Conservation (phyloP, 2,329 filamentous ascomycete species). For the Ceratocystis ficicola region DNA sequence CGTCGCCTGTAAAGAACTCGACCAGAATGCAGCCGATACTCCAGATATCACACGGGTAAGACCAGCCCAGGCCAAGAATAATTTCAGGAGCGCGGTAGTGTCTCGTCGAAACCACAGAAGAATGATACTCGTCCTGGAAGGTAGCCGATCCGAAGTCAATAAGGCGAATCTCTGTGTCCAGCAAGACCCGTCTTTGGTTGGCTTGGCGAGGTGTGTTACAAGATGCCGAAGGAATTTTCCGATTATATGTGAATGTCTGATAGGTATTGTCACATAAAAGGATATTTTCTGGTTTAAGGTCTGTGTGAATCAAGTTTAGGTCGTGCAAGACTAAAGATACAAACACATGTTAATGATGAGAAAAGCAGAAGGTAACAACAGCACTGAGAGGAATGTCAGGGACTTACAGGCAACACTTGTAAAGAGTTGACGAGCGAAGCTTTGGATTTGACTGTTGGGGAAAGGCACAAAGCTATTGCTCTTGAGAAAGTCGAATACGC, state of each 20-base stretch:
- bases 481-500: constrained; percentile 97
- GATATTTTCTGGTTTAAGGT: constrained; percentile 60
- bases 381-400: neutral
- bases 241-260: constrained; percentile 59
- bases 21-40: constrained; percentile 62
- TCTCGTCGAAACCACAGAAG: constrained; percentile 56
- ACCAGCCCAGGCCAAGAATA: constrained; percentile 59
- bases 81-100: constrained; percentile 61
- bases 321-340: constrained; percentile 68
- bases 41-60: constrained; percentile 61
- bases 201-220: constrained; percentile 48
- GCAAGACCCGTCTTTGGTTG: constrained; percentile 49
- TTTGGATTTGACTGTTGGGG: constrained; percentile 96
- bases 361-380: too few species aligned
- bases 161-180: constrained; percentile 57
- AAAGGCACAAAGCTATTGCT: constrained; percentile 92
- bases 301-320: constrained; percentile 90
- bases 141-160: constrained; percentile 63
- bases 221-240: constrained; percentile 56
- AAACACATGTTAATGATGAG: neutral
- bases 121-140: constrained; percentile 62
- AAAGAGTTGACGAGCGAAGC: constrained; percentile 86
- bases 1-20: constrained; percentile 60
- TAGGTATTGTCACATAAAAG: constrained; percentile 53
- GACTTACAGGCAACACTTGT: constrained; percentile 94